phyloP scores from a whole-genome alignment of 805 yeast genomes.

The Candida sakaeoensis region DNA sequence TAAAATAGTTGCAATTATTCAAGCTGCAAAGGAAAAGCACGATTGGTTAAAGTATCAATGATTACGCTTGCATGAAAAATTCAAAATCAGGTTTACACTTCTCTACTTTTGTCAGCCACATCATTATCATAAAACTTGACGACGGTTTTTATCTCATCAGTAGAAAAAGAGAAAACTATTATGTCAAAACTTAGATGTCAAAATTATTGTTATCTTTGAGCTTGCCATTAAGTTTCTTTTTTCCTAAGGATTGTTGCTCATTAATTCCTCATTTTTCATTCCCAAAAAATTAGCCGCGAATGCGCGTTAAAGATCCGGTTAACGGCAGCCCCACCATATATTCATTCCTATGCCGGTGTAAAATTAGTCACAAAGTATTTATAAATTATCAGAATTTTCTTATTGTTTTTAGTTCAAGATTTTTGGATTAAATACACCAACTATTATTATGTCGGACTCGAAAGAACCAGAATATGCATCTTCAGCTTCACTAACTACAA shows the following conservation, averaged over 20 bases:
- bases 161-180: too few relatives aligned
- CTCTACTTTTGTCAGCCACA: too few relatives aligned
- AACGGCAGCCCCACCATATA: background rate
- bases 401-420: background rate
- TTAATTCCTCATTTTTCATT: too few relatives aligned
- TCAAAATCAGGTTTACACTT: too few relatives aligned
- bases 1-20: background rate
- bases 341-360: background rate
- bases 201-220: too few relatives aligned
- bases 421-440: background rate
- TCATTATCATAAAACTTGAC: too few relatives aligned
- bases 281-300: background rate
- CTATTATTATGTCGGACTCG: background rate
- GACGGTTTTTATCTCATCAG: too few relatives aligned
- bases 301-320: background rate
- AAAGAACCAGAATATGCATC: conserved; percentile 7
- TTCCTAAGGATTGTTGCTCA: too few relatives aligned
- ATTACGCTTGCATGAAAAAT: too few relatives aligned
- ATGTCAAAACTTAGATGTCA: too few relatives aligned
- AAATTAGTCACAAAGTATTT: conserved; percentile 1
- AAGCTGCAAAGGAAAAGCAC: background rate
- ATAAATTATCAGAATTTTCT: background rate
- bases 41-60: background rate
- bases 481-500: background rate
- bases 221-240: too few relatives aligned